These are phyloP conservation scores for Clonostachys solani DNA, from an alignment of 2,329 filamentous ascomycete genomes.

Conservation along the genomic window DNA sequence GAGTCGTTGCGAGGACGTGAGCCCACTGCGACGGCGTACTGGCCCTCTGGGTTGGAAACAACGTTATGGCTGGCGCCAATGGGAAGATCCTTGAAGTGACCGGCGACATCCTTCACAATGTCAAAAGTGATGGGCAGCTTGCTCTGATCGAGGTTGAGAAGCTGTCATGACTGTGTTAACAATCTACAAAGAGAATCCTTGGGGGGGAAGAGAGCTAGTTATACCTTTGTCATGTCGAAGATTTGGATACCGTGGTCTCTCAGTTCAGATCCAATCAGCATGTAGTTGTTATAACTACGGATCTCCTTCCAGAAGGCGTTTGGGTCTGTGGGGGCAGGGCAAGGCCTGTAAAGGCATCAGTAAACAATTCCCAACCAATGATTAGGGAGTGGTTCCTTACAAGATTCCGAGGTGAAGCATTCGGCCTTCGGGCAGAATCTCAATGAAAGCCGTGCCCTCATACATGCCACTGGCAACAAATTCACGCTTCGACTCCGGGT, in stretches of 20 bases:
- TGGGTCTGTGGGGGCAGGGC: slow-evolving; percentile 12
- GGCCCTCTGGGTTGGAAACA: slow-evolving; percentile 29
- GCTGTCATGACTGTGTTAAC: slow-evolving; percentile 6
- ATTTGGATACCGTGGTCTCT: slow-evolving; percentile 53
- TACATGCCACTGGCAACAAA: slow-evolving; percentile 49
- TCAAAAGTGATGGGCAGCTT: slow-evolving; percentile 18
- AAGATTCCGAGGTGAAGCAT: slow-evolving; percentile 41
- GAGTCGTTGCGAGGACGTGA: slow-evolving; percentile 17
- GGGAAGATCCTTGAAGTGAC: slow-evolving; percentile 11
- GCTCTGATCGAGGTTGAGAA: slow-evolving; percentile 39
- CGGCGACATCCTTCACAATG: slow-evolving; percentile 19
- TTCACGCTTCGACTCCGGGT: slow-evolving; percentile 42
- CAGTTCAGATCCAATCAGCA: slow-evolving; percentile 34
- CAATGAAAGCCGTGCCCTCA: slow-evolving; percentile 49
- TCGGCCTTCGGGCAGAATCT: slow-evolving; percentile 42
- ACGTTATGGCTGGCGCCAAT: slow-evolving; percentile 8
- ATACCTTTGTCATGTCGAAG: slow-evolving; percentile 53
- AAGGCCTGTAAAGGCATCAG: too few species aligned
- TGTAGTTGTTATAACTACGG: slow-evolving; percentile 28
- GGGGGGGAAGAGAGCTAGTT: too few species aligned
- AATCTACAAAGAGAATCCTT: too few species aligned
- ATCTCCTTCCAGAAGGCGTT: slow-evolving; percentile 49
- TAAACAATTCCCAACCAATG: too few species aligned
- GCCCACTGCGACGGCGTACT: slow-evolving; percentile 40
- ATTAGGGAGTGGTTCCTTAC: too few species aligned